Evolutionary conservation across 1,284 basidiomycete genomes (phyloP).

Genomic region (Moesziomyces antarcticus): DNA sequence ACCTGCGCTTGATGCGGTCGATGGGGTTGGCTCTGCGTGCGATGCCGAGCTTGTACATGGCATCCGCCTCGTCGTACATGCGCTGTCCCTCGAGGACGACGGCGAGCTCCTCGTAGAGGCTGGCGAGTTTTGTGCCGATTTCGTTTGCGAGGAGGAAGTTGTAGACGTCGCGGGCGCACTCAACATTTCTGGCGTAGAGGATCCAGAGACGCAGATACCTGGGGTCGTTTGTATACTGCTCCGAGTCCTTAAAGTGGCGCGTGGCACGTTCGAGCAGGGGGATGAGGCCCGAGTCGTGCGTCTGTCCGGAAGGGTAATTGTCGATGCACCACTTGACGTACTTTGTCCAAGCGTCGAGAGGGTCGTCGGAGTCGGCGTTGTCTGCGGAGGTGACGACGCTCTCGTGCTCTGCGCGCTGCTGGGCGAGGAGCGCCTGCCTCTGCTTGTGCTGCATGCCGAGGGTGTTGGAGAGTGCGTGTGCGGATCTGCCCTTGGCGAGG

Average conservation of each 20-base stretch:
- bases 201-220: conserved; percentile 91
- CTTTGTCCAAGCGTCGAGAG: conserved; percentile 63
- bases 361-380: conserved; percentile 57
- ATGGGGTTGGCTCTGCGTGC: conserved; percentile 81
- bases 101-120: conserved; percentile 88
- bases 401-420: conserved; percentile 57
- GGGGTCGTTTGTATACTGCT: conserved; percentile 83
- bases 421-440: conserved; percentile 50
- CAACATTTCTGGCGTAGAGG: conserved; percentile 72
- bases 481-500: conserved; percentile 72
- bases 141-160: conserved; percentile 79
- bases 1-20: conserved; percentile 84
- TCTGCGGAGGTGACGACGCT: conserved; percentile 34
- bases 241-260: conserved; percentile 80
- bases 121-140: conserved; percentile 80
- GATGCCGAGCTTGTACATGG: conserved; percentile 85
- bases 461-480: conserved; percentile 71
- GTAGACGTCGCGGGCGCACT: conserved; percentile 62
- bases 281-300: conserved; percentile 73
- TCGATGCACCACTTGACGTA: conserved; percentile 78
- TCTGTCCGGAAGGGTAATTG: conserved; percentile 74
- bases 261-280: conserved; percentile 81
- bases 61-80: conserved; percentile 77
- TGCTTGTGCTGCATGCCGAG: conserved; percentile 61
- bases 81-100: conserved; percentile 77